Conservation (phyloP, 176 grass and related monocot species). For the Carex cristatella region DNA sequence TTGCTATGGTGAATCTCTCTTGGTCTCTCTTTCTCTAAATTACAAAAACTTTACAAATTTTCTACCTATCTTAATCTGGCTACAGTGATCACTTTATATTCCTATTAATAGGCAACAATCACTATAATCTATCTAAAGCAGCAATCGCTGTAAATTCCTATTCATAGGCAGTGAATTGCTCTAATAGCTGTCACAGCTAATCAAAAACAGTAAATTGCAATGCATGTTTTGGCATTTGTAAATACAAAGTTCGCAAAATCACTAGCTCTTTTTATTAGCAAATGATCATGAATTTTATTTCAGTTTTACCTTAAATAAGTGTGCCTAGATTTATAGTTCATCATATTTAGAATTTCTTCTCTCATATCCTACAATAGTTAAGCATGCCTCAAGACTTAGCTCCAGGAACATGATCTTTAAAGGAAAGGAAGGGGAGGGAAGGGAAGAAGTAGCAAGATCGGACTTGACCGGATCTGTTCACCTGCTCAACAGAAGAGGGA, state of each 20-base stretch:
- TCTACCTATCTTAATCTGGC: background rate
- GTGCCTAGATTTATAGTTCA: background rate
- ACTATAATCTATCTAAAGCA: background rate
- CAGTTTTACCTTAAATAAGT: background rate
- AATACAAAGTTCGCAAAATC: background rate
- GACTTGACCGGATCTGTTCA: no score
- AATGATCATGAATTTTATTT: background rate
- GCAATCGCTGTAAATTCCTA: background rate
- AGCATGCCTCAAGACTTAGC: no score
- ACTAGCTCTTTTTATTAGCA: background rate
- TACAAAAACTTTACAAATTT: background rate
- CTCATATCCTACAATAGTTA: no score
- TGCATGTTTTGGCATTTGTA: background rate
- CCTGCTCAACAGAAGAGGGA: no score
- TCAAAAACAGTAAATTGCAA: background rate
- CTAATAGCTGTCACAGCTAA: background rate
- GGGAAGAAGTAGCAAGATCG: no score
- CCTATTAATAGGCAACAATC: background rate
- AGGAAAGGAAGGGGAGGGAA: no score
- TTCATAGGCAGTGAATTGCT: background rate
- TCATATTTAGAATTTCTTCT: background rate
- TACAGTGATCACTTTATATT: background rate
- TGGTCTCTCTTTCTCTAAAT: background rate
- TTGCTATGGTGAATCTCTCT: background rate
- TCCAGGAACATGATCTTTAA: no score